Evolutionary conservation across 495 filamentous ascomycete species (phyloP), one percentile per base, ranked within the genome.

Genomic region (Aspergillus saccharolyticus): DNA sequence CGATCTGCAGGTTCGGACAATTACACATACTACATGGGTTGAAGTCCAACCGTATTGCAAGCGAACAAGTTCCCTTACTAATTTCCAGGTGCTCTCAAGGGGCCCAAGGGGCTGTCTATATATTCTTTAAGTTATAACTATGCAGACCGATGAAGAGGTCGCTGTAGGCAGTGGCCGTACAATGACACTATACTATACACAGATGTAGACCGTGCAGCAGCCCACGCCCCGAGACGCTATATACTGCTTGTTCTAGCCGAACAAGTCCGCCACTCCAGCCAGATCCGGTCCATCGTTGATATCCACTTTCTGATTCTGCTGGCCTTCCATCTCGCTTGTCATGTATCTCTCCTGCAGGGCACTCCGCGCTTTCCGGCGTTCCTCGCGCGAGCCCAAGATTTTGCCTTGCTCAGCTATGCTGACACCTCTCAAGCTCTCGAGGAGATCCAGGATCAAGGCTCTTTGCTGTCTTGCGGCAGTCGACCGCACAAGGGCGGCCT

Each of bases 351-450:
- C 77, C 61, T 84, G 77, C 50, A 83, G 67, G 2, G 72, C 78
- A 53, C 69, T 78, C 57, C 76, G 77, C 17, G 73, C 61, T 62
- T 79, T 83, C 50, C 80, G 78, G 33, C 74, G 77, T 53, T 80
- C 78, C 62, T 78, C 72, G 24, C 75, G 70, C 4, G 78, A 74
- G 44, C 74, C 71, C 42, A 78, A 60, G 16, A 97, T 82, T 71
- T 90, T 93, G 42, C 94, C 94, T 76, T 92, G 87, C 70, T 97
- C 94, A 18, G 90, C 87, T 54, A 99, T 89, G 59, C 90, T 91
- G 4, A 96, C 84, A 3, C 94, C 92, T 49, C 95, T 84, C 15
- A 97, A 72, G 42, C 89, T 85, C 57, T 91, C 86, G 15, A 99
- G 75, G 8, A 99, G 76, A 54, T 96, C 90, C n/a, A 97, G 73